Evolutionary conservation across 192 early-diverging fungal genomes (phyloP).

Genomic region (Umbelopsis vinacea): DNA sequence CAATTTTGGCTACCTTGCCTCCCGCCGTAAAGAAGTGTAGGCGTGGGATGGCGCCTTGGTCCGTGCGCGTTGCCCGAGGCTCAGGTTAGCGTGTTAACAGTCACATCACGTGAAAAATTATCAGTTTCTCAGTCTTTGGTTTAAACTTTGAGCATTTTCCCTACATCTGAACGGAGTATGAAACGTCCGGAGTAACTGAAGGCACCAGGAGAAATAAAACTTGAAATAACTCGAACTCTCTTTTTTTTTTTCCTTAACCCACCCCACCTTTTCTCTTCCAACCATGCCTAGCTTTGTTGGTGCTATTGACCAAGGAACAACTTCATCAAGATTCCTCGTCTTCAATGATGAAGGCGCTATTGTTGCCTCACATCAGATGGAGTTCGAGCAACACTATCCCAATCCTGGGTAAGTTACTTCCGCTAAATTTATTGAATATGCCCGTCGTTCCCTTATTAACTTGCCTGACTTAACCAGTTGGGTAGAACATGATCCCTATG

Average conservation of each 20-base stretch:
- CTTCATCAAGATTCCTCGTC: conserved; percentile 89
- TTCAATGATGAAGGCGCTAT: conserved; percentile 78
- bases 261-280: not conserved
- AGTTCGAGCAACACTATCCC: conserved; percentile 82
- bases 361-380: conserved; percentile 77
- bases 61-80: not conserved
- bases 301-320: conserved; percentile 95
- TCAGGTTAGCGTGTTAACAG: not conserved
- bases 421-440: no score
- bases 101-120: not conserved
- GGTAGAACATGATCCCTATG: conserved; percentile 87
- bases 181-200: conserved; percentile 3
- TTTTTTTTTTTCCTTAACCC: not conserved
- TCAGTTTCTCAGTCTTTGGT: not conserved
- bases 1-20: no score
- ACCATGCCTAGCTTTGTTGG: conserved; percentile 64
- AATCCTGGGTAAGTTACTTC: conserved; percentile 63
- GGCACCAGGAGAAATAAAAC: not conserved
- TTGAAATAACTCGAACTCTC: no score
- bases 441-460: not conserved
- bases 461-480: conserved; percentile 54
- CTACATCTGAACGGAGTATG: not conserved
- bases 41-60: not conserved
- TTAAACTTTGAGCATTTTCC: not conserved
- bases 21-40: no score